Conservation (phyloP, 2,329 filamentous ascomycete species). For the Talaromyces sp. region DNA sequence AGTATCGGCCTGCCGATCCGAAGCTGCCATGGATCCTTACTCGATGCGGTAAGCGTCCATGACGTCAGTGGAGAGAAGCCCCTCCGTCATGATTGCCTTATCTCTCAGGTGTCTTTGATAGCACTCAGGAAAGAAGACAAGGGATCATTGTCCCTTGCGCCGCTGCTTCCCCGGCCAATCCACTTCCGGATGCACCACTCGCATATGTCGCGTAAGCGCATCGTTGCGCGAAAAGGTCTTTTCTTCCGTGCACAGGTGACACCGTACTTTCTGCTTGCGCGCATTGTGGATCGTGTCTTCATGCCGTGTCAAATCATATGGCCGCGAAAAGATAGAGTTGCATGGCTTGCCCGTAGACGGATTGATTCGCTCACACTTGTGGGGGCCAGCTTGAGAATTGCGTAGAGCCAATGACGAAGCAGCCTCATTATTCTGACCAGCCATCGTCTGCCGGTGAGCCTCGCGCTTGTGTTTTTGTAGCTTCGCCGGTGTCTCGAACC, state of each 20-base stretch:
- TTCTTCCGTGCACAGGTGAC: slow-evolving; percentile 87
- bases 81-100: slow-evolving; percentile 7
- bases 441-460: slow-evolving; percentile 68
- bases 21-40: slow-evolving; percentile 5
- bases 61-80: slow-evolving; percentile 5
- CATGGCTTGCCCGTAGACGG: slow-evolving; percentile 93
- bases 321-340: slow-evolving; percentile 88
- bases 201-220: slow-evolving; percentile 88
- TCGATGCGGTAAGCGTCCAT: slow-evolving; percentile 13
- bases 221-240: slow-evolving; percentile 97
- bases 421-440: slow-evolving; percentile 41
- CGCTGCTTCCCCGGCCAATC: slow-evolving; percentile 68
- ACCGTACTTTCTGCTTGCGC: slow-evolving; percentile 90
- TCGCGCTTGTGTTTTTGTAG: slow-evolving; percentile 96
- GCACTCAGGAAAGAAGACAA: background rate
- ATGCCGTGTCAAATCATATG: slow-evolving; percentile 93
- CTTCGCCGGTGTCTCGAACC: slow-evolving; percentile 81
- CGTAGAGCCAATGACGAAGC: slow-evolving; percentile 56
- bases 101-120: background rate
- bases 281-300: slow-evolving; percentile 97
- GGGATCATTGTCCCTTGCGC: slow-evolving; percentile 28
- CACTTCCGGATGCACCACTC: slow-evolving; percentile 86
- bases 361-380: slow-evolving; percentile 89
- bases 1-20: slow-evolving; percentile 19
- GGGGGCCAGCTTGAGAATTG: slow-evolving; percentile 88